A percentile compares a stretch with the other conserved stretches of the same genome.
Conservation (phyloP, 2,329 filamentous ascomycete species). For the Hypoxylon sp. region DNA sequence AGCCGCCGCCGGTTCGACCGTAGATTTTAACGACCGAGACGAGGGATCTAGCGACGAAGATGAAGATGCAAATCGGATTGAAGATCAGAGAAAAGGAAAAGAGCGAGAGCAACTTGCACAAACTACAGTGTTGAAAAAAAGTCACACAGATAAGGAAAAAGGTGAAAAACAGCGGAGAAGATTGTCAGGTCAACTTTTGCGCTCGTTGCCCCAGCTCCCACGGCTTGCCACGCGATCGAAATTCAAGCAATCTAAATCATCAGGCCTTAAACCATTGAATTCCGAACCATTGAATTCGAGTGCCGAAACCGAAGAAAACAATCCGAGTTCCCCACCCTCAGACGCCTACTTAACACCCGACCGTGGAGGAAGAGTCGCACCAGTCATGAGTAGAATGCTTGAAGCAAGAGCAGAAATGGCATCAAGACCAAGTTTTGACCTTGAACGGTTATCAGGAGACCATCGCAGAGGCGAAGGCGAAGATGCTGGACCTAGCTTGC, state of each 20-base stretch:
- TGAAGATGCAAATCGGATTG: constrained; percentile 58
- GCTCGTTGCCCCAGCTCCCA: constrained; percentile 69
- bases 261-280: constrained; percentile 50
- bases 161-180: constrained; percentile 62
- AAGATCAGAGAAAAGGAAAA: constrained; percentile 38
- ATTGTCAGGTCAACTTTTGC: constrained; percentile 71
- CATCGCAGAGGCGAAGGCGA: constrained; percentile 47
- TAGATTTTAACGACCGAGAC: constrained; percentile 83
- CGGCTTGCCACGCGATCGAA: constrained; percentile 53
- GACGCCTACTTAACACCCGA: constrained; percentile 36
- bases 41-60: constrained; percentile 86
- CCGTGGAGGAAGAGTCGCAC: constrained; percentile 63
- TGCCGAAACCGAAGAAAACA: constrained; percentile 37
- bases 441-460: constrained; percentile 57
- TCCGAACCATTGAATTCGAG: too few relatives aligned
- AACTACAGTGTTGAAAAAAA: constrained; percentile 46
- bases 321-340: constrained; percentile 12
- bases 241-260: constrained; percentile 53
- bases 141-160: constrained; percentile 49
- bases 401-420: constrained; percentile 74
- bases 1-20: constrained; percentile 82
- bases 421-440: constrained; percentile 64
- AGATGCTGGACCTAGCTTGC: constrained; percentile 59
- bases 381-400: constrained; percentile 80
- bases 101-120: constrained; percentile 42